Conservation (phyloP, 139 green algal species). For the Chlorella sorokiniana region DNA sequence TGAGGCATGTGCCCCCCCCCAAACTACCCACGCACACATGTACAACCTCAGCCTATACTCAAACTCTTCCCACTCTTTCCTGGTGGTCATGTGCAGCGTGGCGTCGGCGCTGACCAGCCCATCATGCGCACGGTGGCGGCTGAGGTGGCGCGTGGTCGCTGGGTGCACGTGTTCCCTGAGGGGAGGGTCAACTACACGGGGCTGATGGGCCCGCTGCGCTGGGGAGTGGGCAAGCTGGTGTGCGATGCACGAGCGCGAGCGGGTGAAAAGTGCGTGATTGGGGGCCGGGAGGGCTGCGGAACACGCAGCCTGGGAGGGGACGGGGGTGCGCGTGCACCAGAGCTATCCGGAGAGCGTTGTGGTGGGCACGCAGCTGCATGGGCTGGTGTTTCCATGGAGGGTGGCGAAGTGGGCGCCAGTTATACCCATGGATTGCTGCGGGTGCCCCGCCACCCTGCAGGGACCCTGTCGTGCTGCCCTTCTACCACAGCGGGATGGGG, state of each 20-base stretch:
- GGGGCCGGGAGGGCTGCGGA: too few species aligned
- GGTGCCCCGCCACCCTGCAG: slow-evolving; percentile 35
- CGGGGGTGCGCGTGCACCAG: too few species aligned
- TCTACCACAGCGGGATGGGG: slow-evolving; percentile 86
- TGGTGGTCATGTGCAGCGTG: slow-evolving; percentile 40
- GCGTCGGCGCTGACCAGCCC: slow-evolving; percentile 72
- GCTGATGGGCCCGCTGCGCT: slow-evolving; percentile 68
- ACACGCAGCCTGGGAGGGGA: too few species aligned
- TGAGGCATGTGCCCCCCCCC: too few species aligned
- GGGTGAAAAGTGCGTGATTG: slow-evolving; percentile 8
- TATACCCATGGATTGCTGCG: too few species aligned
- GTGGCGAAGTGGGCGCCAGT: too few species aligned
- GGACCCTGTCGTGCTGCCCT: slow-evolving; percentile 78
- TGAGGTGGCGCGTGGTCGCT: slow-evolving; percentile 62
- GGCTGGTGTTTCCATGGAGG: too few species aligned
- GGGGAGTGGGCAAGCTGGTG: slow-evolving; percentile 80
- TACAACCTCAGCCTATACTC: neutral
- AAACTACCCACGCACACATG: too few species aligned
- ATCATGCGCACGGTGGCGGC: slow-evolving; percentile 60
- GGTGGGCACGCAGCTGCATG: too few species aligned
- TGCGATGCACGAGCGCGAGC: slow-evolving; percentile 59
- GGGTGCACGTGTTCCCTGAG: slow-evolving; percentile 93
- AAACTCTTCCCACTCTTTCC: neutral
- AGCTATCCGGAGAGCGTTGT: too few species aligned
- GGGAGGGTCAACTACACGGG: slow-evolving; percentile 74